Evolutionary conservation across 1,139 yeast genomes (phyloP), one percentile per base, ranked within the genome.

Genomic region (Yamadazyma pseudoaaseri): DNA sequence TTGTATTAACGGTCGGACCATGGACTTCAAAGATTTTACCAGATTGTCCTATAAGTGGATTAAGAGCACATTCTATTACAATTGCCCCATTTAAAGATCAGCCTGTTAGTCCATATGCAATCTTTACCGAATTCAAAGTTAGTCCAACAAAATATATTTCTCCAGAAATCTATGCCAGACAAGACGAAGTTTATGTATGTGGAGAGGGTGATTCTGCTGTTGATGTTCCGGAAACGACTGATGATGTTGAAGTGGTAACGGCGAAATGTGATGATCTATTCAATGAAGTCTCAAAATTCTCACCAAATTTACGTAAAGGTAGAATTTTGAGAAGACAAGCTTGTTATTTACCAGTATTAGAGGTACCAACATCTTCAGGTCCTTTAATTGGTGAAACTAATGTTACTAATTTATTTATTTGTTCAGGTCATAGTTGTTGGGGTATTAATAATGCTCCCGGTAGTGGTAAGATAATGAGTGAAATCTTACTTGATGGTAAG

Each of bases 361-460:
- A 90, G 53, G 90, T 87, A 4, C 95, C 97, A 2, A 82, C 94
- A 3, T 79, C 89, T 33, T 79, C 94, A 4, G 97, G 98, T 3
- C 98, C 98, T 0, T 70, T 92, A 38, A 81, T 92, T 44, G 98
- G 98, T 30, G 90, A 86, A 51, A 90, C 97, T 0, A 87, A 89
- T 51, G 92, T 87, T 13, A 78, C 75, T 17, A 82, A 82, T 43
- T 64, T 92, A 42, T 86, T 66, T 49, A 62, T 92, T 39, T 96
- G 97, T 3, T 78, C 94, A 13, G 98, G 97, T 1, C 98, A 92
- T 58, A 83, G 95, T 14, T 92, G 97, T 62, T 92, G 98, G 98
- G 98, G 98, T 16, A 92, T 92, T 43, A 92, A 92, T 60, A 90
- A 92, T 58, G 97, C 97, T 0, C 97, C 97, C 1, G 97, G 86